These are phyloP conservation scores for Fusarium hainanense DNA, from an alignment of 2,329 filamentous ascomycete species.

Conservation along the genomic window DNA sequence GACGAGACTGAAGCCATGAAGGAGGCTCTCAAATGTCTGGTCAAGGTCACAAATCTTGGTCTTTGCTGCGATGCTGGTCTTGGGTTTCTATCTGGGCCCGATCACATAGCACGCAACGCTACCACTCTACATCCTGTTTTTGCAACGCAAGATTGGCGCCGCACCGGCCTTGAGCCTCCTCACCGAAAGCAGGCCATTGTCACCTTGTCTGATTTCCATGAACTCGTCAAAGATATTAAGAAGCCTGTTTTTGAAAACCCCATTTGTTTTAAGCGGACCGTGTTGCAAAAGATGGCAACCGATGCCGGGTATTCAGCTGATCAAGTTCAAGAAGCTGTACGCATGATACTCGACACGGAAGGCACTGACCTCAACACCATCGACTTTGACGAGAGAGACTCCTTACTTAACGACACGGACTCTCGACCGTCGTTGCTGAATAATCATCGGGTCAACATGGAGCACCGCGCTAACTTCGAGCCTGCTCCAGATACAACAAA, in stretches of 20 bases:
- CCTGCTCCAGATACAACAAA: conserved; percentile 43
- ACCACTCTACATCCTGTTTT: conserved; percentile 53
- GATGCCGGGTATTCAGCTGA: conserved; percentile 51
- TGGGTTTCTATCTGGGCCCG: conserved; percentile 73
- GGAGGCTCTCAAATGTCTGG: conserved; percentile 67
- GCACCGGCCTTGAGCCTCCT: conserved; percentile 17
- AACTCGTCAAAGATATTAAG: conserved; percentile 37
- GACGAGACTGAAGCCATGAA: conserved; percentile 72
- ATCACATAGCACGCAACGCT: conserved; percentile 61
- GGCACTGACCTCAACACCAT: conserved; percentile 45
- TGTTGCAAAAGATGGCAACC: conserved; percentile 53
- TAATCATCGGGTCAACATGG: conserved; percentile 28
- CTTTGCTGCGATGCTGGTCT: conserved; percentile 75
- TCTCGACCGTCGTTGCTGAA: conserved; percentile 18
- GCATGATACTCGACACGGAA: conserved; percentile 52
- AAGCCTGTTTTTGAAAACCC: conserved; percentile 42
- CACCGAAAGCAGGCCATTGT: conserved; percentile 30
- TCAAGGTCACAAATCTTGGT: conserved; percentile 69
- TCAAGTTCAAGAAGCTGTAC: conserved; percentile 50
- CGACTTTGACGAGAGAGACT: conserved; percentile 50
- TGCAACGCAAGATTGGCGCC: conserved; percentile 45
- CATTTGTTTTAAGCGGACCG: conserved; percentile 46
- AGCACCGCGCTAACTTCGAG: conserved; percentile 38
- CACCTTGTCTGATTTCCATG: conserved; percentile 43
- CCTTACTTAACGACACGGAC: conserved; percentile 27